Evolutionary conservation across 1,139 yeast species (phyloP).

Genomic region (Debaryomyces psychrophilus): DNA sequence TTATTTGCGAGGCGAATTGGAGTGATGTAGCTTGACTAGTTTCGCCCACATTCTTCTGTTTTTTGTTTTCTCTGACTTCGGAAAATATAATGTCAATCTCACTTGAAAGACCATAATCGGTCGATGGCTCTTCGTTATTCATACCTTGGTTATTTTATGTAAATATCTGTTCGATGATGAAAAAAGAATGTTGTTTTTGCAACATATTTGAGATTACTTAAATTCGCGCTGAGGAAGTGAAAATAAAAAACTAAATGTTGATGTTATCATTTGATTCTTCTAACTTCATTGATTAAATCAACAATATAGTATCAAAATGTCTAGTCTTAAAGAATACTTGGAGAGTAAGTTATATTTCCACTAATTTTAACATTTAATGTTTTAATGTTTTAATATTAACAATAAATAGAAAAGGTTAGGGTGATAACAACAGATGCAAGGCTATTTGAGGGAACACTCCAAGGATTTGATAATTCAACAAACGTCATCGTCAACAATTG

Average conservation of each 20-base stretch:
- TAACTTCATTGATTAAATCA: background rate
- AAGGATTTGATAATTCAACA: constrained; percentile 82
- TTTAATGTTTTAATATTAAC: constrained; percentile 31
- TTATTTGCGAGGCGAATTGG: constrained; percentile 7
- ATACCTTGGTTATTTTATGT: background rate
- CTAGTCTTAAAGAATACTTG: constrained; percentile 40
- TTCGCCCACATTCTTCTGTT: background rate
- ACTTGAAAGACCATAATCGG: constrained; percentile 12
- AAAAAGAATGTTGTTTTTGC: background rate
- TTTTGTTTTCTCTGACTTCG: background rate
- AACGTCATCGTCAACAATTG: constrained; percentile 68
- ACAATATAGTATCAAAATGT: constrained; percentile 23
- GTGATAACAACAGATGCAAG: constrained; percentile 86
- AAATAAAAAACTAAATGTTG: constrained; percentile 1
- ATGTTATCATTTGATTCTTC: background rate
- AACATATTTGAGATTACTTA: constrained; percentile 2
- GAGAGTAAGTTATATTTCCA: constrained; percentile 36
- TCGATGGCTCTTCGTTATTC: constrained; percentile 9
- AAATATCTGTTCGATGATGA: background rate
- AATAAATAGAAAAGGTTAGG: constrained; percentile 54
- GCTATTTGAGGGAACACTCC: constrained; percentile 67
- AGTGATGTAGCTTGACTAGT: constrained; percentile 8
- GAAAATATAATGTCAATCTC: constrained; percentile 9
- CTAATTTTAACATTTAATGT: background rate
- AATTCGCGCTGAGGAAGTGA: constrained; percentile 3